These are phyloP conservation scores for Celoporthe dispersa DNA, from an alignment of 2,329 filamentous ascomycete genomes.

Conservation along the genomic window DNA sequence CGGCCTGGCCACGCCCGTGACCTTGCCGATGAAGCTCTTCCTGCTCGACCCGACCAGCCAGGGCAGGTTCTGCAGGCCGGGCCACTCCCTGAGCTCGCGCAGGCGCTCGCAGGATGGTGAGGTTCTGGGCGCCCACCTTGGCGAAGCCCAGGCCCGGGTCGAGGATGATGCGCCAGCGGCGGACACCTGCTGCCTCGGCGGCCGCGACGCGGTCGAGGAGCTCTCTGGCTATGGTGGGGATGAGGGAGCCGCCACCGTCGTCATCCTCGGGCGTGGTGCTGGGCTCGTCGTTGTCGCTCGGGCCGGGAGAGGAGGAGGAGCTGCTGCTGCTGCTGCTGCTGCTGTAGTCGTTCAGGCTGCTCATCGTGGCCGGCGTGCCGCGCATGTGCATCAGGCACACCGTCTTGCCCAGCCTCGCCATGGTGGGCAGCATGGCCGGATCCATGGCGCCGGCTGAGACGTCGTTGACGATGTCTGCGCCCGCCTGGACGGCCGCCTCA, in stretches of 20 bases:
- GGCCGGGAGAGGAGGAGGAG: conserved; percentile 63
- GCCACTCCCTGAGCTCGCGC: conserved; percentile 65
- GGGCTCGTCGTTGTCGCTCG: conserved; percentile 32
- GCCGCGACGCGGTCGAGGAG: conserved; percentile 71
- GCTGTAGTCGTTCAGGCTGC: conserved; percentile 65
- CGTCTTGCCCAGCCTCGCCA: conserved; percentile 77
- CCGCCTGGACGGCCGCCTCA: conserved; percentile 72
- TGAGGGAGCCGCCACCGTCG: conserved; percentile 59
- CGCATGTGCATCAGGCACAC: conserved; percentile 92
- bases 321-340: conserved; percentile 31
- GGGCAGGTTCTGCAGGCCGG: conserved; percentile 70
- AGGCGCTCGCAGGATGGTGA: conserved; percentile 76
- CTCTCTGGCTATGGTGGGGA: conserved; percentile 69
- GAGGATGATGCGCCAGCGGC: conserved; percentile 91
- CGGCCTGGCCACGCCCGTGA: conserved; percentile 76
- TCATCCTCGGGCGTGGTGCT: conserved; percentile 30
- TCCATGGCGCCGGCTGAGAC: conserved; percentile 84
- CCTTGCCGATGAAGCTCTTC: conserved; percentile 84
- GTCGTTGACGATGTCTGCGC: conserved; percentile 94
- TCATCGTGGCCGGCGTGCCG: conserved; percentile 84
- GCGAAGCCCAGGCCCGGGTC: conserved; percentile 96
- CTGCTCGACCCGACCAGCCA: conserved; percentile 90
- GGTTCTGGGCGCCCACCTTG: conserved; percentile 80
- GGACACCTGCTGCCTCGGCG: conserved; percentile 79
- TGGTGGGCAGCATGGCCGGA: conserved; percentile 77